Evolutionary conservation across 1,284 basidiomycete genomes (phyloP), one percentile per base, ranked within the genome.

Genomic region (Boletus calvinii): DNA sequence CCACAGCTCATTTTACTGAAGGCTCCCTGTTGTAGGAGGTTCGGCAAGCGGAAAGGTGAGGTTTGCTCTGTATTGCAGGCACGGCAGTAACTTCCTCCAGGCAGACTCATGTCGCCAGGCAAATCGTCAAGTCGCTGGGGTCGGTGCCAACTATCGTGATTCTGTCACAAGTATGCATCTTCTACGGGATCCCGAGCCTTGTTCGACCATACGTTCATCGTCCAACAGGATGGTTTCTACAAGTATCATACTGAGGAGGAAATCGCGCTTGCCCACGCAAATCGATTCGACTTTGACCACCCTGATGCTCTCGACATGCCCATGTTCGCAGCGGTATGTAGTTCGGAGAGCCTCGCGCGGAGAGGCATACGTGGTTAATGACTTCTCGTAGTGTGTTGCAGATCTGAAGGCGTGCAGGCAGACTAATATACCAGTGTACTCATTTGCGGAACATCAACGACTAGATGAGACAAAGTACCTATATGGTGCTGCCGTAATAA

Each of bases 401-500:
- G 92, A 95, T 63, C 72, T 98, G 55, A 97, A 95, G 70, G 76
- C 83, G 6, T 90, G 92, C 63, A 83, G 74, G 58, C 90, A 91
- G 67, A 82, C 85, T 0, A 89, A 90, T 63, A 93, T 98, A 51
- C 95, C 96, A 0, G 83, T 96, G 9, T 99, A 99, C 71, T 96
- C 93, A 1, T 99, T 99, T 69, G 79, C 83, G 17, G 79, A 92
- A 59, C 96, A 99, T 72, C 94, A 98, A 66, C 80, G 96, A 32
- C 72, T 91, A 50, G 77, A 84, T 4, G 92, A 96, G 65, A 90
- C 82, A 31, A 90, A 92, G 64, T 97, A 98, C 71, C 76, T 98
- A 1, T 99, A 98, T 68, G 96, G 96, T 1, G 94, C 94, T 4
- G 85, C 89, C n/a, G 90, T 98, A 43, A 90, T 98, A 62, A 95